phyloP scores from a whole-genome alignment of 1,284 basidiomycete species.

The Pseudozyma tsukubaensis region DNA sequence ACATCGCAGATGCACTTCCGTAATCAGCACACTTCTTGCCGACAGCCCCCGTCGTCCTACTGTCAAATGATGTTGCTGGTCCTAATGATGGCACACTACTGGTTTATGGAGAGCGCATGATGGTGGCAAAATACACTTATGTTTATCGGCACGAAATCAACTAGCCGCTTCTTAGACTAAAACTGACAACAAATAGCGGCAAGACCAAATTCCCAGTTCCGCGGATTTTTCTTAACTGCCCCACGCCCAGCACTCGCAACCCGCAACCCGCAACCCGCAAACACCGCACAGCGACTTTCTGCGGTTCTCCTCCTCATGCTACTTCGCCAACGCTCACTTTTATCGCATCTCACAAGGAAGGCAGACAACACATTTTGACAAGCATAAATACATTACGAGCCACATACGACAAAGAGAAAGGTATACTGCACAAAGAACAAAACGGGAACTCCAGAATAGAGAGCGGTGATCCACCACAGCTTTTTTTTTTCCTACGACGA shows the following conservation, averaged over 20 bases:
- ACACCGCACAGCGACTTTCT: neutral
- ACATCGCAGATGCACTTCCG: too few species aligned
- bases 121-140: too few species aligned
- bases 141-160: too few species aligned
- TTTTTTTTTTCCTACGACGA: neutral
- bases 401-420: neutral
- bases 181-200: too few species aligned
- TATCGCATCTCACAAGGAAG: too few species aligned
- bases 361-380: slow-evolving; percentile 4
- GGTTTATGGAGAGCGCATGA: too few species aligned
- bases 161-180: too few species aligned
- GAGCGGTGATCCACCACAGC: slow-evolving; percentile 5
- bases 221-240: neutral
- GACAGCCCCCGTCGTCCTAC: too few species aligned
- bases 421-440: neutral
- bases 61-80: too few species aligned
- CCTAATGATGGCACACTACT: too few species aligned
- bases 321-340: neutral
- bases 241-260: too few species aligned
- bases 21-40: too few species aligned
- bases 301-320: neutral
- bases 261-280: neutral
- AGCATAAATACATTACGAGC: slow-evolving; percentile 5
- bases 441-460: neutral
- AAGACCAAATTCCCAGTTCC: neutral